Percentiles rank a stretch among this genome's conserved stretches.
Conservation (phyloP, 2,329 filamentous ascomycete species). For the Blastomyces gilchristii region DNA sequence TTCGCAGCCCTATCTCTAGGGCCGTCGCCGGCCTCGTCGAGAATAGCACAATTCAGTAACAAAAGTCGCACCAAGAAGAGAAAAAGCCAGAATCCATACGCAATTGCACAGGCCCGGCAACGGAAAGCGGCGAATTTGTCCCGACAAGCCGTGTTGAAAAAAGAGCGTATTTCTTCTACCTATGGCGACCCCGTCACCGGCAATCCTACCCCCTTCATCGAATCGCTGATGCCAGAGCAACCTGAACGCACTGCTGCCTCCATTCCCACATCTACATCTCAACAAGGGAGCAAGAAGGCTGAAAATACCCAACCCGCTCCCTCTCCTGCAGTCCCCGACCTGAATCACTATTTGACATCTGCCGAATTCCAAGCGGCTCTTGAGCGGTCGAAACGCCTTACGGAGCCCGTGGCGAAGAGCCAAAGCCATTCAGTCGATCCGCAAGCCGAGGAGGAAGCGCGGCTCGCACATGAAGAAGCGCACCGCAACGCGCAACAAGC, state of each 20-base stretch:
- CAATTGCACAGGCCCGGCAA: conserved; percentile 68
- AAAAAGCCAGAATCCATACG: conserved; percentile 58
- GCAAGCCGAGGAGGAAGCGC: conserved; percentile 29
- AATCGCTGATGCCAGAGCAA: conserved; percentile 60
- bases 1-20: conserved; percentile 45
- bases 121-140: conserved; percentile 74
- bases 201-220: conserved; percentile 67
- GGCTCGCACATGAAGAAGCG: conserved; percentile 40
- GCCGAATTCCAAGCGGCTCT: conserved; percentile 58
- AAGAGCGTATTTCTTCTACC: conserved; percentile 48
- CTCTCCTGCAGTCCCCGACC: conserved; percentile 29
- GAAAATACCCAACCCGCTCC: conserved; percentile 18
- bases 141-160: conserved; percentile 58
- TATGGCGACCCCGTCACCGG: conserved; percentile 74
- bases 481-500: conserved; percentile 65
- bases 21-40: conserved; percentile 45
- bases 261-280: not conserved
- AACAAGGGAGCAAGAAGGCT: not conserved
- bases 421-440: conserved; percentile 28
- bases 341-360: conserved; percentile 68
- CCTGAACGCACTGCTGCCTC: not conserved
- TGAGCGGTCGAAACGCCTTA: conserved; percentile 57
- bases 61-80: conserved; percentile 9
- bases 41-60: conserved; percentile 46
- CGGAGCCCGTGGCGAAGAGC: conserved; percentile 26